Evolutionary conservation across 352 stramenopile species (phyloP), one percentile per base, ranked within the genome.

Genomic region (Phytophthora macrochlamydospora): DNA sequence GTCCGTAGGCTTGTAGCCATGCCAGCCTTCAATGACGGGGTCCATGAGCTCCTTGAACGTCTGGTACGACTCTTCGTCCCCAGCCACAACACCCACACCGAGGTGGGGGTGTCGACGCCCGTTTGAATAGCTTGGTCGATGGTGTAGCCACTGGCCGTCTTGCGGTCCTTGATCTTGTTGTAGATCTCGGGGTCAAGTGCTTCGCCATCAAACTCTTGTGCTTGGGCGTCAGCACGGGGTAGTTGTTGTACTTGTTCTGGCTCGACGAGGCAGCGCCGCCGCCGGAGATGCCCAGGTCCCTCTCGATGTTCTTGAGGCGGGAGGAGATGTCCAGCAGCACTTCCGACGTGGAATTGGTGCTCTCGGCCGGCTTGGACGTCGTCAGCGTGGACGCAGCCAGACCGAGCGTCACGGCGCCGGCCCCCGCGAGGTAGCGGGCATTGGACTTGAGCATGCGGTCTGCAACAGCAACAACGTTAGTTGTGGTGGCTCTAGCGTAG

Each of bases 71-170:
- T 95, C 86, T 37, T 92, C 87, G 67, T 97, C 90, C 43, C 87
- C 90, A 1, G 83, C 87, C 40, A 90, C 78, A 14, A 94, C 76
- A 24, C 87, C 90, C n/a, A 93, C 76, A 13, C 83, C 75, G 11
- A 92, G 64, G 49, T 91, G 85, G 31, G 85, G 85, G 78, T 85
- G 51, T 92, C 75, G 0, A 94, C 65, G 14, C 88, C 88, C 5
- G 82, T 90, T 54, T 83, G 79, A 49, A 97, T 94, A 24, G 93
- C 76, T 64, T 93, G 83, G 59, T 97, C 87, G 32, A 96, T 78
- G 8, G 85, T 91, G 49, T 91, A 93, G n/a, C 85, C 85, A 13
- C 65, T 78, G 42, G 78, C 67, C 18, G 87, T 97, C 62, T 65
- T 74, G 51, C 78, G 71, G 37, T 87, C 72, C 42, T 87, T 88